A percentile compares a stretch with the other conserved stretches of the same genome.
phyloP scores from a whole-genome alignment of 345 rosid species.

The Gossypium raimondii region DNA sequence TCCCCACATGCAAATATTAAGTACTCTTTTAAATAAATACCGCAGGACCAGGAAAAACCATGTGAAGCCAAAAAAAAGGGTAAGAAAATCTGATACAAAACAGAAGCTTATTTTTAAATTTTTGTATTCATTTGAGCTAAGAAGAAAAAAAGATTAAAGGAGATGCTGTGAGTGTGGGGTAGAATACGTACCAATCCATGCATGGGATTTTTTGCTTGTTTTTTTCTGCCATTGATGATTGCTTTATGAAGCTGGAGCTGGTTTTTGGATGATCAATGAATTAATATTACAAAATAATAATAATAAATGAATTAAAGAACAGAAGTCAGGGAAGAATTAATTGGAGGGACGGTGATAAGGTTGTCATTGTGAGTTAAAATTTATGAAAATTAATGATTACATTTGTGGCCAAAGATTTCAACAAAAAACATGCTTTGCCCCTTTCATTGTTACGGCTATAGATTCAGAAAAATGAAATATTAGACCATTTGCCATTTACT shows the following conservation, averaged over 20 bases:
- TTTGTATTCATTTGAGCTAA: neutral
- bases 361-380: neutral
- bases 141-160: neutral
- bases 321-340: neutral
- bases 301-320: neutral
- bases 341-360: constrained; percentile 13
- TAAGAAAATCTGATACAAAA: neutral
- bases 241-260: neutral
- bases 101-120: neutral
- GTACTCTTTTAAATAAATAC: neutral
- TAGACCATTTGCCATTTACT: too few species aligned
- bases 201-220: neutral
- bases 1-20: neutral
- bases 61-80: constrained; percentile 29
- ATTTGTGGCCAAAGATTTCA: neutral
- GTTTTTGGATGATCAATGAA: neutral
- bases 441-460: too few species aligned
- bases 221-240: constrained; percentile 21
- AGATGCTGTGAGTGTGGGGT: too few species aligned
- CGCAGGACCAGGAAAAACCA: constrained; percentile 41
- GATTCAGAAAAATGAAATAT: too few species aligned
- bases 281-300: neutral
- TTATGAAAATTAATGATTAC: neutral
- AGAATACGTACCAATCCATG: neutral
- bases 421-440: neutral